These are phyloP conservation scores for Colletotrichum eleusines DNA, from an alignment of 2,329 filamentous ascomycete genomes.

Conservation along the genomic window DNA sequence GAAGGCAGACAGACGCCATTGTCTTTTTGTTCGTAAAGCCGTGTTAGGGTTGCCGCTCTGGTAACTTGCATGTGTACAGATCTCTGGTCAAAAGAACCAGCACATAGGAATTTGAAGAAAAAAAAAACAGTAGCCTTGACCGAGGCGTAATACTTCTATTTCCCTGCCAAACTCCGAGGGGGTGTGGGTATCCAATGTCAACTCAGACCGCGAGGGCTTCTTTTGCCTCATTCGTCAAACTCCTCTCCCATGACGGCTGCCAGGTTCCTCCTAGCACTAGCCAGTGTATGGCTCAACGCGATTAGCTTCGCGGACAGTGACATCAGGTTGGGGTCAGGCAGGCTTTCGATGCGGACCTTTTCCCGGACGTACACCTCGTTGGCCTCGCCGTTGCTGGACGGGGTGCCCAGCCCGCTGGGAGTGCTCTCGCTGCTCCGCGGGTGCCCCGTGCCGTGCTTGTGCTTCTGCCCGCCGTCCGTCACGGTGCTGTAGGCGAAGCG, in stretches of 20 bases:
- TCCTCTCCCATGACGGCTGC: conserved; percentile 80
- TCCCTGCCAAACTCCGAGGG: conserved; percentile 34
- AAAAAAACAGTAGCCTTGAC: conserved; percentile 19
- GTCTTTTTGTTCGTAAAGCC: background rate
- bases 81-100: conserved; percentile 33
- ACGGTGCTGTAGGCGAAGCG: conserved; percentile 61
- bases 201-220: conserved; percentile 3
- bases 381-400: conserved; percentile 44
- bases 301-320: conserved; percentile 85
- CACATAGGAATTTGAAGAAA: conserved; percentile 36
- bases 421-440: conserved; percentile 25
- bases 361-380: conserved; percentile 86
- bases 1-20: background rate
- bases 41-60: conserved; percentile 7
- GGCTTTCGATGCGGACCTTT: conserved; percentile 86
- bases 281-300: conserved; percentile 80
- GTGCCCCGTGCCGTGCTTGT: conserved; percentile 34
- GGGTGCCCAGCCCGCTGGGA: conserved; percentile 28
- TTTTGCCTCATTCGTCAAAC: conserved; percentile 47
- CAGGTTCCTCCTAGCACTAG: conserved; percentile 77
- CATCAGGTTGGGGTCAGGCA: conserved; percentile 86
- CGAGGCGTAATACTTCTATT: background rate
- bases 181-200: conserved; percentile 44
- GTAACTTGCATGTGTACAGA: conserved; percentile 35
- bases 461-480: conserved; percentile 43